Base-by-base conservation (phyloP, 768 basidiomycete species). In the Boletus bicolor region DNA sequence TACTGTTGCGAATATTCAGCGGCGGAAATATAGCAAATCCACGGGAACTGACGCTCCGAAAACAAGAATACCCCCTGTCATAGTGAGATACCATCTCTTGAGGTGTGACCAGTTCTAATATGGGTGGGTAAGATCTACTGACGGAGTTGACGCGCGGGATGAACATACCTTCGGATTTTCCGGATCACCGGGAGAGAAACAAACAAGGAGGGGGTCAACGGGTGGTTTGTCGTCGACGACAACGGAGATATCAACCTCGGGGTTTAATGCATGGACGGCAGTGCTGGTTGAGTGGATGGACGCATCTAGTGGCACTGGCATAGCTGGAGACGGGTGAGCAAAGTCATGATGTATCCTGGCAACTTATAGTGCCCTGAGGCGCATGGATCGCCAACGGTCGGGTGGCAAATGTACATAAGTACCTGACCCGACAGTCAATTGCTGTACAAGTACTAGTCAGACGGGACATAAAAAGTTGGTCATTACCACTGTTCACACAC, bases 31-130 rank as follows among this genome's bases (percentile, higher is more conserved):
- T 5, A 17, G 5, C 1, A 34, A 38, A 36, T 15, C 14, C 35
- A 48, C 32, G 35, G 21, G 46, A n/a, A 46, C 79, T 60, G 52
- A 81, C 83, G 80, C 80, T 63, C 81, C 81, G 50, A 85, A 68
- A 36, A 84, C 79, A 26, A 85, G 72, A 5, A 83, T 26, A 21
- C 81, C 77, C 19, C 73, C 76, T 15, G 76, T 58, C 49, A 77
- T n/a, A 9, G 82, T 82, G 35, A 84, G 64, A 60, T 80, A 82
- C 81, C 82, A 82, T 67, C 75, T 73, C 56, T 66, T 72, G 21
- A 56, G 21, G 7, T 52, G 58, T 10, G 79, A 75, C 83, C 82
- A 84, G 56, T 77, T 82, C 83, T 84, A 45, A 7, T 26, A 9
- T 47, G 45, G 30, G 30, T 32, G 43, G 30, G 49, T 49, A 35